Evolutionary conservation across 2,329 filamentous ascomycete genomes (phyloP).

Genomic region (Calonectria pseudoturangicola): DNA sequence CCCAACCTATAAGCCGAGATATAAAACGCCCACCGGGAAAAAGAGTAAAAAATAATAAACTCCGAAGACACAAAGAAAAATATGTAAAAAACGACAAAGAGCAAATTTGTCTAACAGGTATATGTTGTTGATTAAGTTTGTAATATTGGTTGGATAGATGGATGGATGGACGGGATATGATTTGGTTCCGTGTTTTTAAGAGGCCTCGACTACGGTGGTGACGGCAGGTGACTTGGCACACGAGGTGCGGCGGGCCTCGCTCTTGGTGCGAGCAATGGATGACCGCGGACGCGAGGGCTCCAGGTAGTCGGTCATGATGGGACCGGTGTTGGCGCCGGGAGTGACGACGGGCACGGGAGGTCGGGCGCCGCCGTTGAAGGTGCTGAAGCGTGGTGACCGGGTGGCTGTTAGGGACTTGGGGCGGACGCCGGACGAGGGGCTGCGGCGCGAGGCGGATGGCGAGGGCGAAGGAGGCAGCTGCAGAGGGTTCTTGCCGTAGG

Average conservation of each 20-base stretch:
- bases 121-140: no score
- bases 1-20: not conserved
- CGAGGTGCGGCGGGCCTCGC: slow-evolving; percentile 4
- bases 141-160: no score
- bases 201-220: slow-evolving; percentile 12
- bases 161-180: no score
- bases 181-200: not conserved
- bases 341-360: slow-evolving; percentile 17
- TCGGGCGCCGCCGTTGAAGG: slow-evolving; percentile 7
- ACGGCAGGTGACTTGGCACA: slow-evolving; percentile 13
- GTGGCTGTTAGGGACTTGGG: not conserved
- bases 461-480: not conserved
- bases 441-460: not conserved
- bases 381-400: not conserved
- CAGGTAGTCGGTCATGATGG: slow-evolving; percentile 22
- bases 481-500: slow-evolving; percentile 7
- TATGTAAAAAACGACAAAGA: not conserved
- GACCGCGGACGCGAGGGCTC: slow-evolving; percentile 1
- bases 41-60: not conserved
- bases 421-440: not conserved
- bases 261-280: not conserved
- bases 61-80: not conserved
- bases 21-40: not conserved
- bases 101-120: not conserved
- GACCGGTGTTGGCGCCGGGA: slow-evolving; percentile 2